phyloP scores from a whole-genome alignment of 2,329 filamentous ascomycete genomes.

The Amylocarpus encephaloides region DNA sequence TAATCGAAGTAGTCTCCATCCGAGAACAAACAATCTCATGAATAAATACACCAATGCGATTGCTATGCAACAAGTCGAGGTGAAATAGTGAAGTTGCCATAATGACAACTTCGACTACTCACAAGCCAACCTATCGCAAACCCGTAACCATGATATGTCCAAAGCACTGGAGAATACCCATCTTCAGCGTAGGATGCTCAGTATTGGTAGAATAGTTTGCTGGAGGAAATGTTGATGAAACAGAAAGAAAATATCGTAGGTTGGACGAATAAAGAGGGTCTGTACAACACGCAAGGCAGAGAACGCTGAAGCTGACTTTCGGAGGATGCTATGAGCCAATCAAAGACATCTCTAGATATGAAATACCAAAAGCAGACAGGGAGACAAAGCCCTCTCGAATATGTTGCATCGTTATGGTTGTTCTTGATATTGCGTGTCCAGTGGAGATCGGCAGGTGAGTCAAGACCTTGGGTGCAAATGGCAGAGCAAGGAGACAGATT shows the following conservation, averaged over 20 bases:
- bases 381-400: conserved; percentile 27
- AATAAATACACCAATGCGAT: conserved; percentile 25
- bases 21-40: conserved; percentile 18
- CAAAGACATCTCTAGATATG: conserved; percentile 31
- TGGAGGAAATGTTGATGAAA: conserved; percentile 32
- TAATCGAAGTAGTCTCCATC: conserved; percentile 15
- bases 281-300: conserved; percentile 21
- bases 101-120: conserved; percentile 20
- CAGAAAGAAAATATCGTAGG: conserved; percentile 29
- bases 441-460: conserved; percentile 29
- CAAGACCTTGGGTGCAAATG: conserved; percentile 25
- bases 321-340: conserved; percentile 28
- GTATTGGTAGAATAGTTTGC: conserved; percentile 37
- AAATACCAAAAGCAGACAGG: conserved; percentile 30
- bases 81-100: conserved; percentile 18
- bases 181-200: conserved; percentile 50
- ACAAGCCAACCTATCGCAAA: conserved; percentile 37
- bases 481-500: conserved; percentile 21
- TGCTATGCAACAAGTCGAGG: conserved; percentile 21
- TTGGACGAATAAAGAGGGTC: conserved; percentile 19
- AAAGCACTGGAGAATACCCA: conserved; percentile 48
- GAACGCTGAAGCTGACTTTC: conserved; percentile 28
- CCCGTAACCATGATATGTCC: conserved; percentile 57
- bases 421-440: conserved; percentile 28
- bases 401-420: conserved; percentile 29